Evolutionary conservation across 2,329 filamentous ascomycete species (phyloP), one percentile per base, ranked within the genome.

Genomic region (Stagonosporopsis cucurbitacearum): DNA sequence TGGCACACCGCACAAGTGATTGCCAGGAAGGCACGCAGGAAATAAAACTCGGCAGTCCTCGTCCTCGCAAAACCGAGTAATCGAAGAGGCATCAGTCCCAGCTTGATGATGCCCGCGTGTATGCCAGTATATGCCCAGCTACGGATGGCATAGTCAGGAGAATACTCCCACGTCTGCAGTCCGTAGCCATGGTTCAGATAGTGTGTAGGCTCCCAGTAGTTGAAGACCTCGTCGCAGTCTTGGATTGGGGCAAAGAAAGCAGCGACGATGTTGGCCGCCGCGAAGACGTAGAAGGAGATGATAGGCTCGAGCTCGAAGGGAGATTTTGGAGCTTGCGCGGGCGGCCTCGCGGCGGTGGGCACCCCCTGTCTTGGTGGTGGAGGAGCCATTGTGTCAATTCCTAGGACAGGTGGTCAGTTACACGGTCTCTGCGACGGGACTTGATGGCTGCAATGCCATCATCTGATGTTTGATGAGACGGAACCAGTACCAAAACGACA

Each of bases 171-270:
- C 1, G 95, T 99, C 79, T 99, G 93, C 46, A 97, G 82, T 35
- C 94, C 95, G 71, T 96, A 94, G 67, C 91, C 91, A 80, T 97
- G 92, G 56, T 87, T 89, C 25, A 99, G 84, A 76, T 97, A 99
- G 77, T 99, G 95, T 0, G 93, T 87, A 0, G 95, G 94, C 70
- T 99, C 95, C 92, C 94, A 99, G 81, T 96, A 99, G 75, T 99
- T 99, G 84, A 96, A 99, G 11, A 94, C 94, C 80, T 99, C 95
- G 69, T 99, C 95, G 74, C 95, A 99, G 77, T 99, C 95, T 75
- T 97, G 93, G 63, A 99, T 96, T 0, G 95, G 95, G 2, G 92
- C 88, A 73, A 88, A 94, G 28, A 89, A 70, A 11, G 94, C 95
- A 6, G 94, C 90, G 20, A 94, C 68, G 17, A 89, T 63, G 71